Evolutionary conservation across 2,329 filamentous ascomycete genomes (phyloP).

Genomic region (Fusarium keratoplasticum): DNA sequence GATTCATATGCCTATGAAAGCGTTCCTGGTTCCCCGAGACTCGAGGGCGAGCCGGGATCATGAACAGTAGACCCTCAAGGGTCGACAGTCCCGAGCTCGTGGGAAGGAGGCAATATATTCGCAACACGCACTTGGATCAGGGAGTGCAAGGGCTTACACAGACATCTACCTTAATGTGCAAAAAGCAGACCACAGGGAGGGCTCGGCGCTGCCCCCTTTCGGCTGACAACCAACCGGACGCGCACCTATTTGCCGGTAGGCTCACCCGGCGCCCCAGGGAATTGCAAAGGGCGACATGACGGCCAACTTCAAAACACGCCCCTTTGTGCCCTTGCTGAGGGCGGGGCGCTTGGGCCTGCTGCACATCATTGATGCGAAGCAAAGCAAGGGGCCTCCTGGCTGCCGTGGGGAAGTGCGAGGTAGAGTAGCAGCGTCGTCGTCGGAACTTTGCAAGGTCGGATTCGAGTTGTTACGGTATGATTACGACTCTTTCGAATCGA

Average conservation of each 20-base stretch:
- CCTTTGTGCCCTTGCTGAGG: conserved; percentile 20
- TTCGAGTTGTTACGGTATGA: not conserved
- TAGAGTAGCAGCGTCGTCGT: conserved; percentile 18
- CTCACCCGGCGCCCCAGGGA: conserved; percentile 17
- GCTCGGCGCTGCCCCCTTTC: conserved; percentile 18
- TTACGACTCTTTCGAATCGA: not conserved
- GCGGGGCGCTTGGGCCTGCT: conserved; percentile 42
- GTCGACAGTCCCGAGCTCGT: conserved; percentile 31
- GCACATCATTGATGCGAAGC: conserved; percentile 43
- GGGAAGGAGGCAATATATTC: conserved; percentile 34
- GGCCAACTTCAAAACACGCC: conserved; percentile 30
- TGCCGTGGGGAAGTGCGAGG: conserved; percentile 36
- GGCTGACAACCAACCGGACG: conserved; percentile 17
- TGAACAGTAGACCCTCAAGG: conserved; percentile 12
- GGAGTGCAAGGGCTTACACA: conserved; percentile 1
- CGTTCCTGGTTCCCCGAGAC: not conserved
- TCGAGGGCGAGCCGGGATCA: not conserved
- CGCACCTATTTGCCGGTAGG: conserved; percentile 11
- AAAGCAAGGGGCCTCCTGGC: conserved; percentile 33
- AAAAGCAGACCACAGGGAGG: conserved; percentile 21
- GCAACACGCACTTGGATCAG: conserved; percentile 16
- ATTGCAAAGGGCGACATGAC: conserved; percentile 30
- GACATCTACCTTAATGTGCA: not conserved
- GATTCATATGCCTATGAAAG: not conserved
- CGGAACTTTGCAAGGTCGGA: conserved; percentile 5